These are phyloP conservation scores for Fusarium albidum DNA, from an alignment of 2,329 filamentous ascomycete species.

Conservation along the genomic window DNA sequence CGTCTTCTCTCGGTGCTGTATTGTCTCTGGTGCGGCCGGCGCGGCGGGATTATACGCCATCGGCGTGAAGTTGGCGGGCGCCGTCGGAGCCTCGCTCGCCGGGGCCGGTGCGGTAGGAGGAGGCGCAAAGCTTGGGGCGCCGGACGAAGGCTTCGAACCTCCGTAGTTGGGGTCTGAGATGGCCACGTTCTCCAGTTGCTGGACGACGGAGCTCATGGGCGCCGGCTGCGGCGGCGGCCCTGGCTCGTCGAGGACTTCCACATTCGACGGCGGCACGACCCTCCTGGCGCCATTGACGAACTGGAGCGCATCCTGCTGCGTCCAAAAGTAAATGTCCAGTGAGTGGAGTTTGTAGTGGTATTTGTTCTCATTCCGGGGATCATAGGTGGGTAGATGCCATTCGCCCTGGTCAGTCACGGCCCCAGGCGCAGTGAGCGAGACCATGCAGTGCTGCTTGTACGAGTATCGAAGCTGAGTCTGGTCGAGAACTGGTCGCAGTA, in stretches of 20 bases:
- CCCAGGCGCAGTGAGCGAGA: conserved; percentile 71
- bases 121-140: conserved; percentile 32
- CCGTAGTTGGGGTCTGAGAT: conserved; percentile 66
- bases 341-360: conserved; percentile 82
- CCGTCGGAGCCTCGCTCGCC: conserved; percentile 32
- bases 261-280: conserved; percentile 67
- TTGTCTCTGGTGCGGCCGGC: conserved; percentile 75
- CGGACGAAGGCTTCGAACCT: conserved; percentile 31
- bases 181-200: conserved; percentile 75
- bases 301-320: conserved; percentile 72
- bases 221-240: conserved; percentile 54
- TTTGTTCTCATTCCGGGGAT: conserved; percentile 76
- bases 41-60: conserved; percentile 84
- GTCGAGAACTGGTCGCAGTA: conserved; percentile 65
- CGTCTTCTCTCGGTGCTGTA: conserved; percentile 80
- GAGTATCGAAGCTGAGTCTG: conserved; percentile 72
- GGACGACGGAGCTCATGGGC: conserved; percentile 74
- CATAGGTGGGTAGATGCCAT: conserved; percentile 80
- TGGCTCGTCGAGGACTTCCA: conserved; percentile 73
- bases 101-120: conserved; percentile 35
- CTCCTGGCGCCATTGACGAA: conserved; percentile 74
- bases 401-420: conserved; percentile 60
- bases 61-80: conserved; percentile 59
- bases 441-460: conserved; percentile 76
- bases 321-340: conserved; percentile 83